These are phyloP conservation scores for Papilionanthe hybrid DNA, from an alignment of 116 monocot species.

Conservation along the genomic window DNA sequence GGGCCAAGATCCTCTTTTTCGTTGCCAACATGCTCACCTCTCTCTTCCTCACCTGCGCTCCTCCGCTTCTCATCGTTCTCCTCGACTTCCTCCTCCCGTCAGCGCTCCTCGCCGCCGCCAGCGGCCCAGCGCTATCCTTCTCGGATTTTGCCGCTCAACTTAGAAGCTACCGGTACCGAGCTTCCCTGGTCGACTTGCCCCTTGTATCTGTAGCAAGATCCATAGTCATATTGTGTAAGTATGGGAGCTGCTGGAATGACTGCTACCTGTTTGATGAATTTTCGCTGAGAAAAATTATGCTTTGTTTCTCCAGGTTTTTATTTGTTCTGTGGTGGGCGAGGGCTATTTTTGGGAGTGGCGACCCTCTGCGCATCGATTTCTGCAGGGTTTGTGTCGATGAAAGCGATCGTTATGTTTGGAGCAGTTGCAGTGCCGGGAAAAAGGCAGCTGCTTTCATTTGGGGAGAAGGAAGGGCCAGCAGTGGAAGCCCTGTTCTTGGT, in stretches of 20 bases:
- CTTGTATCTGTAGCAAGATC: slow-evolving; percentile 51
- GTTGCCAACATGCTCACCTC: slow-evolving; percentile 58
- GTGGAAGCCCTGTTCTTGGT: slow-evolving; percentile 37
- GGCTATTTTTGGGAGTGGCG: slow-evolving; percentile 45
- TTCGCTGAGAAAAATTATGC: background rate
- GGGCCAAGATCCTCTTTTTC: slow-evolving; percentile 65
- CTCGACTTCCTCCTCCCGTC: slow-evolving; percentile 63
- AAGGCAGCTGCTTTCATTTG: background rate
- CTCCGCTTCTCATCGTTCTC: slow-evolving; percentile 54
- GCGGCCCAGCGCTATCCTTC: background rate
- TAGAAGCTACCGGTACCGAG: slow-evolving; percentile 34
- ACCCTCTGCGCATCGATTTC: slow-evolving; percentile 37
- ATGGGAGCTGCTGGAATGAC: background rate
- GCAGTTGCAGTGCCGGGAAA: background rate
- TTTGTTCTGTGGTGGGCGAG: slow-evolving; percentile 37
- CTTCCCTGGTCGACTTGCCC: slow-evolving; percentile 61
- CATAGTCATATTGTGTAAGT: slow-evolving; percentile 59
- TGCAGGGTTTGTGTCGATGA: slow-evolving; percentile 39
- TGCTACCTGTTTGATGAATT: slow-evolving; percentile 1
- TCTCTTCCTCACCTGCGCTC: slow-evolving; percentile 65
- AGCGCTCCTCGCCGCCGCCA: slow-evolving; percentile 28
- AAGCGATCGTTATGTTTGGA: slow-evolving; percentile 31
- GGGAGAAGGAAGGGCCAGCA: slow-evolving; percentile 7
- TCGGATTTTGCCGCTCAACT: slow-evolving; percentile 18
- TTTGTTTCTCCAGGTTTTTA: slow-evolving; percentile 43